Conservation (phyloP, 192 early-diverging fungal genomes). For the Linnemannia exigua region DNA sequence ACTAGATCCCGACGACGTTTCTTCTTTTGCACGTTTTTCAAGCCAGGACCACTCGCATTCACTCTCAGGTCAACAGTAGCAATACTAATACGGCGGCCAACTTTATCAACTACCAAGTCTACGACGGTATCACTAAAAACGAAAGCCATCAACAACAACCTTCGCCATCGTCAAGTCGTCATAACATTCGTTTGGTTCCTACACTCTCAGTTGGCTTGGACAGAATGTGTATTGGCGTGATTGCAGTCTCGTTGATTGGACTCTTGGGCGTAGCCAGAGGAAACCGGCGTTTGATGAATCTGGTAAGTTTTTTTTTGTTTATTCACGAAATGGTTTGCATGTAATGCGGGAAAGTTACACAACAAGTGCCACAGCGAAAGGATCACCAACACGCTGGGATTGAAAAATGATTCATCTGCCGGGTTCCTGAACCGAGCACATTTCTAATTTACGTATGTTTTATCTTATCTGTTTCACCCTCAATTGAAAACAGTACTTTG, state of each 20-base stretch:
- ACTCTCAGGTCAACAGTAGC: neutral
- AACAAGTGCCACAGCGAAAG: no score
- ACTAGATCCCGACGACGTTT: slow-evolving; percentile 2
- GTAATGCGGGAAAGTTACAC: no score
- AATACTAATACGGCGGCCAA: no score
- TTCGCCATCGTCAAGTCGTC: neutral
- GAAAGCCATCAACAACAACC: neutral
- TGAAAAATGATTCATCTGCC: neutral
- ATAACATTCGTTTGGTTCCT: neutral
- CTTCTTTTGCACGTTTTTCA: neutral
- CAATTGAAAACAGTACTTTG: slow-evolving; percentile 39
- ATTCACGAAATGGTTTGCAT: neutral
- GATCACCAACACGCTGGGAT: neutral
- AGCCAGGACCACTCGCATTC: neutral
- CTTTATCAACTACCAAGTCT: neutral
- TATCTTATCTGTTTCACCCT: no score
- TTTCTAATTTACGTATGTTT: neutral
- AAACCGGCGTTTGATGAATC: slow-evolving; percentile 24
- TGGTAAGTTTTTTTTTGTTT: slow-evolving; percentile 21
- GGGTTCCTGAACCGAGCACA: neutral
- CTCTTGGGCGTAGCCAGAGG: slow-evolving; percentile 27
- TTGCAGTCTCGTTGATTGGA: slow-evolving; percentile 25
- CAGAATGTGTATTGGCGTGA: slow-evolving; percentile 15
- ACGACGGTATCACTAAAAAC: neutral
- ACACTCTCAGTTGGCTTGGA: slow-evolving; percentile 20